Base-by-base conservation (phyloP, 2,329 filamentous ascomycete species). In the Aspergillus latus region DNA sequence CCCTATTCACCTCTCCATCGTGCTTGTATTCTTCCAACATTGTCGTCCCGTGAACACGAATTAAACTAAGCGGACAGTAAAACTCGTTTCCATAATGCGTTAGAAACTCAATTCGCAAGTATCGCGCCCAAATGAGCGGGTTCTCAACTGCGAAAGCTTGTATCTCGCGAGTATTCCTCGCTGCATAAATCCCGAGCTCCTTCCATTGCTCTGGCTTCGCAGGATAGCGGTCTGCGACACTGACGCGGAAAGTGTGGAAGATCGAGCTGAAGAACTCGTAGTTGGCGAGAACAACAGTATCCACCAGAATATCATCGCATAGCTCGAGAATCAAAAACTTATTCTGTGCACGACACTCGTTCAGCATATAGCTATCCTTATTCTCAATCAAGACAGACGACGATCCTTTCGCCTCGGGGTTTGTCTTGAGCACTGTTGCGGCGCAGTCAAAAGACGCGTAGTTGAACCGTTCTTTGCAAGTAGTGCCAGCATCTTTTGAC, bases 211-310 rank as follows among this genome's bases (percentile, higher is more conserved):
- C 92, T 54, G 84, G 74, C 73, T 97, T 97, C 52, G 94, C 89
- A 0, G 94, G 94, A 73, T 97, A 97, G 55, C 91, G 86, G 75
- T 97, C 94, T 56, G 92, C 95, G 47, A 97, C 93, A 70, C 90
- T 95, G 64, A 97, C 86, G 50, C 89, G 84, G 72, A 99, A 97
- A 47, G 87, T 89, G 52, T 92, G 88, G 65, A 97, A 89, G 83
- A 96, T 97, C 70, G 92, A 97, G 54, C 92, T 96, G 79, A 99
- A 99, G 78, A 99, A 99, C 73, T 99, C 94, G 66, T 95, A 99
- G 72, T 99, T 99, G 59, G 93, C 94, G 52, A 99, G 81, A n/a
- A 97, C 94, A 40, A 99, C 82, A 0, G 94, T 99, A 70, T 99
- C 94, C 57, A 99, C 89, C 44, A 96, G 82, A 44, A 87, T 88